Base-by-base conservation (phyloP, 2,329 filamentous ascomycete genomes). In the Arachnomyces sp. region DNA sequence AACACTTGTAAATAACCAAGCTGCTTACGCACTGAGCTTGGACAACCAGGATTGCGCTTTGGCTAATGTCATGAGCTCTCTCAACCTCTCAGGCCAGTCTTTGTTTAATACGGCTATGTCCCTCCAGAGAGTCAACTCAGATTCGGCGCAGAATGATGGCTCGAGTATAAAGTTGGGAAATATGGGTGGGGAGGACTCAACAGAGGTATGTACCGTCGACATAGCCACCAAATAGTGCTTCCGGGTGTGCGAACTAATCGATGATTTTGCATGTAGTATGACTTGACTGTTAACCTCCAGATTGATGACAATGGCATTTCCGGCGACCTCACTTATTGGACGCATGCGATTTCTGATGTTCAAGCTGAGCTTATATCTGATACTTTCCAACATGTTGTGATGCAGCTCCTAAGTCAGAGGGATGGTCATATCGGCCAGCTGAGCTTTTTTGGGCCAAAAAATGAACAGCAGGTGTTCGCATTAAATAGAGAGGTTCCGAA, bases 141-240 rank as follows among this genome's bases (percentile, higher is more conserved):
- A 40, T 34, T 43, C 39, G 3, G 35, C 35, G 11, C 43, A 43
- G 38, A 31, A 43, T 33, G 38, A 35, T 11, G 38, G 43, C 13
- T 40, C 45, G 28, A 40, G 32, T 31, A 37, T 48, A 18, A 28
- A 32, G 4, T 45, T 48, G 20, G 45, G 45, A 17, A 42, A 37
- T 15, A 30, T 43, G 34, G 31, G 31, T 15, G 45, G 39, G 5
- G 43, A 45, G 15, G 45, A 48, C 35, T 43, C 45, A 17, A 48
- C 43, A 25, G 45, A 48, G 36, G 46, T 48, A 46, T 20, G 45
- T 39, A 8, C 7, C 38, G 15, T 33, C 25, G n/a, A 36, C 14
- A 31, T 18, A 8, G 14, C 25, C 4, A n/a, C 40, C 65, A 58
- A 66, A 65, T 40, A 54, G 54, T 4, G 50, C 66, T 25, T 25